Evolutionary conservation across 1,284 basidiomycete species (phyloP).

Genomic region (Apiotrichum montevideense): DNA sequence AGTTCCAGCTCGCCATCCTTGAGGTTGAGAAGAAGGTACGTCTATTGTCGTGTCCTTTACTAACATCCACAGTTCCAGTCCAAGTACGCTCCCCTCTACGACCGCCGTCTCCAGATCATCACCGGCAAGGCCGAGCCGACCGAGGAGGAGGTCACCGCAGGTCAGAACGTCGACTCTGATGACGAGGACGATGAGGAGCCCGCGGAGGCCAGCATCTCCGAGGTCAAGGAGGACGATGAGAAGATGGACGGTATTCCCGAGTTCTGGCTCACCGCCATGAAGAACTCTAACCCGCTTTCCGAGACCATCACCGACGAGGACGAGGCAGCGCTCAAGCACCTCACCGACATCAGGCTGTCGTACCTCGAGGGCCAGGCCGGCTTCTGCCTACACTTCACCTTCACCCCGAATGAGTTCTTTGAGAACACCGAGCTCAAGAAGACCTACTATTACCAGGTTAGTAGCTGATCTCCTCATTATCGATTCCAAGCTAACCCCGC

Average conservation of each 20-base stretch:
- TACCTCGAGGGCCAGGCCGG: conserved; percentile 71
- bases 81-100: conserved; percentile 79
- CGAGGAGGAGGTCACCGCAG: conserved; percentile 73
- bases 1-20: conserved; percentile 94
- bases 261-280: conserved; percentile 95
- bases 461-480: conserved; percentile 9
- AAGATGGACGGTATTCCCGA: conserved; percentile 69
- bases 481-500: not conserved
- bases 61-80: conserved; percentile 62
- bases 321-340: conserved; percentile 61
- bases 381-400: conserved; percentile 84
- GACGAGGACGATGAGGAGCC: conserved; percentile 50
- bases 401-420: conserved; percentile 80
- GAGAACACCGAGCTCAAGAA: conserved; percentile 78
- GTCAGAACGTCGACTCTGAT: conserved; percentile 58
- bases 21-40: conserved; percentile 93
- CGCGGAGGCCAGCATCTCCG: conserved; percentile 43
- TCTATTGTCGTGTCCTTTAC: conserved; percentile 3
- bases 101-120: conserved; percentile 78
- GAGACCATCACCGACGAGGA: conserved; percentile 93
- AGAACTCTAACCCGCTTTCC: conserved; percentile 79
- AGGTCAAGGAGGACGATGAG: conserved; percentile 41
- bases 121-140: conserved; percentile 70
- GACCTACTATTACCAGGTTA: conserved; percentile 81
- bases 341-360: conserved; percentile 63